Evolutionary conservation across 164 flowering plant genomes (phyloP).

Genomic region (Vitis cinerea): DNA sequence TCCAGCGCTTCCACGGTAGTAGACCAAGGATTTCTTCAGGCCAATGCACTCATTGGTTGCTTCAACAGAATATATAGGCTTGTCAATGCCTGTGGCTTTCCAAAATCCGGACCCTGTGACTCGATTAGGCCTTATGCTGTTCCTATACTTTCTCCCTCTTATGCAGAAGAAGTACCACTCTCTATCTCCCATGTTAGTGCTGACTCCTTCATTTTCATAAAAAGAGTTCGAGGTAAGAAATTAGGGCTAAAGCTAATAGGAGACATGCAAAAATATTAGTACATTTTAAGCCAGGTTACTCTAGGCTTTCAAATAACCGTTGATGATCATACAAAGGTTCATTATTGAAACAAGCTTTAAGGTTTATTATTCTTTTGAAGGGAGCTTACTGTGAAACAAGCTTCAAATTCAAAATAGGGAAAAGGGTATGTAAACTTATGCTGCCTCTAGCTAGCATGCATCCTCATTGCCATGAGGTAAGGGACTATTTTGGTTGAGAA

Average conservation of each 20-base stretch:
- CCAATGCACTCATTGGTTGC: constrained; percentile 49
- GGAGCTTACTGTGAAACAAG: too few species aligned
- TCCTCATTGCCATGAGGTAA: too few species aligned
- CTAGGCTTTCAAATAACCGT: too few species aligned
- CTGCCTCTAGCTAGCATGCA: too few species aligned
- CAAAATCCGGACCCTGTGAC: constrained; percentile 51
- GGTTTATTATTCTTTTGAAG: too few species aligned
- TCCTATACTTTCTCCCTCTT: constrained; percentile 46
- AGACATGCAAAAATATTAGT: background rate
- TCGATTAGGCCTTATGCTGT: constrained; percentile 45
- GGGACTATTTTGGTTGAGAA: too few species aligned
- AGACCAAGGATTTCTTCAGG: constrained; percentile 83
- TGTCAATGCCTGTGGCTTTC: constrained; percentile 54
- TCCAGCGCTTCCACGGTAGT: constrained; percentile 80
- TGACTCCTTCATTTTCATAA: constrained; percentile 13
- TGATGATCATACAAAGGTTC: too few species aligned
- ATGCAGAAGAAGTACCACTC: constrained; percentile 42
- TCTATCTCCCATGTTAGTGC: constrained; percentile 24
- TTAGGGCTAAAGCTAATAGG: background rate
- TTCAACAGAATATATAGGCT: constrained; percentile 24
- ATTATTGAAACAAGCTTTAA: too few species aligned
- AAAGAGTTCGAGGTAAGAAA: too few species aligned
- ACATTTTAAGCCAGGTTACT: too few species aligned
- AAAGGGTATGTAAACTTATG: too few species aligned
- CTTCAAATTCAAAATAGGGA: too few species aligned